Conservation (phyloP, 305 asterid genomes). For the Rubia peregrina region DNA sequence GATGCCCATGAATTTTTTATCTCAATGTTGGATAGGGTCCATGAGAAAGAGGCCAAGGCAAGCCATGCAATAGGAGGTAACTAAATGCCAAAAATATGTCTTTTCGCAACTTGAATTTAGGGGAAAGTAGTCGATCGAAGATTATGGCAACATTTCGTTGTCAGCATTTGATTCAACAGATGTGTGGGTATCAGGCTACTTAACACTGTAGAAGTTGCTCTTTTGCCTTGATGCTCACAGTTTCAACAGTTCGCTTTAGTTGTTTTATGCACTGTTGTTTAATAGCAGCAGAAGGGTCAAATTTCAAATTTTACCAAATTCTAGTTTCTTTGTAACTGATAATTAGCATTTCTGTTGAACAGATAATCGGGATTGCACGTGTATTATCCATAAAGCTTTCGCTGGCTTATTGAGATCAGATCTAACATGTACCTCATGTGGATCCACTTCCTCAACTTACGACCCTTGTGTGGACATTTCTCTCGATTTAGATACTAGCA, state of each 20-base stretch:
- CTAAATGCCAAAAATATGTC: slow-evolving; percentile 3
- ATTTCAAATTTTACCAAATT: background rate
- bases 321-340: slow-evolving; percentile 20
- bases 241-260: background rate
- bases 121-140: background rate
- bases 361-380: slow-evolving; percentile 61
- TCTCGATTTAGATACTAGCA: slow-evolving; percentile 40
- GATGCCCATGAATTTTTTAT: slow-evolving; percentile 80
- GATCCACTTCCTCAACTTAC: slow-evolving; percentile 64
- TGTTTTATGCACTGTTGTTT: background rate
- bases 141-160: slow-evolving; percentile 12
- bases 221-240: background rate
- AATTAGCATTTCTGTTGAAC: slow-evolving; percentile 24
- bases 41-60: slow-evolving; percentile 57
- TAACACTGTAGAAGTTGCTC: background rate
- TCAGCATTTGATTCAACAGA: slow-evolving; percentile 11
- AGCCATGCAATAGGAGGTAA: slow-evolving; percentile 45
- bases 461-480: slow-evolving; percentile 69
- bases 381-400: slow-evolving; percentile 59
- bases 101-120: slow-evolving; percentile 1
- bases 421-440: slow-evolving; percentile 66
- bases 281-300: background rate
- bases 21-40: slow-evolving; percentile 61
- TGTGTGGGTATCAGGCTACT: slow-evolving; percentile 1
- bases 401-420: slow-evolving; percentile 70